phyloP scores from a whole-genome alignment of 805 yeast genomes.

The Scheffersomyces coipomensis region DNA sequence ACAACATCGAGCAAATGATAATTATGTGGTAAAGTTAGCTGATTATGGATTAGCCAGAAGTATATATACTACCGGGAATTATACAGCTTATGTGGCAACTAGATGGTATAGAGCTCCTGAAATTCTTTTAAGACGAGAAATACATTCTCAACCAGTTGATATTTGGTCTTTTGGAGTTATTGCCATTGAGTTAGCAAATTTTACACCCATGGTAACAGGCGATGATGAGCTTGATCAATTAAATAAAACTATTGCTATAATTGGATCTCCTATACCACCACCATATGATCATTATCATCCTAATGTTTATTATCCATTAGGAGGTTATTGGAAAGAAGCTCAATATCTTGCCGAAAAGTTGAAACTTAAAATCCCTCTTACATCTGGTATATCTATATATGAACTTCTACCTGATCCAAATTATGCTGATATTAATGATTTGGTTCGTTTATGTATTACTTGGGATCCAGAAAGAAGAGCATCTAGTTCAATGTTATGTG shows the following conservation, averaged over 20 bases:
- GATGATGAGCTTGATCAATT: conserved; percentile 75
- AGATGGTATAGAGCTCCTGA: conserved; percentile 89
- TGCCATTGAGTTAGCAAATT: conserved; percentile 69
- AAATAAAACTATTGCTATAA: conserved; percentile 58
- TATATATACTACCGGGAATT: conserved; percentile 49
- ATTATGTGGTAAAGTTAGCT: conserved; percentile 69
- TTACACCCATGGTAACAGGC: conserved; percentile 84
- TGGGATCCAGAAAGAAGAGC: conserved; percentile 81
- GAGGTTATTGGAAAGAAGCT: conserved; percentile 77
- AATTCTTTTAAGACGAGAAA: conserved; percentile 60
- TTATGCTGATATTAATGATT: conserved; percentile 38
- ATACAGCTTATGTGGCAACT: conserved; percentile 77
- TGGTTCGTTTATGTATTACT: conserved; percentile 50
- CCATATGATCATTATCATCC: conserved; percentile 7
- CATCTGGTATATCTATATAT: conserved; percentile 49
- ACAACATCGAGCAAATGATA: conserved; percentile 32
- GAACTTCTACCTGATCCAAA: conserved; percentile 46
- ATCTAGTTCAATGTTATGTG: conserved; percentile 46
- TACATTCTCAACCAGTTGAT: conserved; percentile 70
- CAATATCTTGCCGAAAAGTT: conserved; percentile 46
- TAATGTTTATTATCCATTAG: conserved; percentile 42
- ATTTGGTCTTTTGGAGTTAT: conserved; percentile 87
- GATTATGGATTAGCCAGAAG: conserved; percentile 80
- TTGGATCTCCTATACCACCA: conserved; percentile 68
- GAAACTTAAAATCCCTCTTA: conserved; percentile 57